Evolutionary conservation across 768 basidiomycete genomes (phyloP).

Genomic region (Mycena albidolilacea): DNA sequence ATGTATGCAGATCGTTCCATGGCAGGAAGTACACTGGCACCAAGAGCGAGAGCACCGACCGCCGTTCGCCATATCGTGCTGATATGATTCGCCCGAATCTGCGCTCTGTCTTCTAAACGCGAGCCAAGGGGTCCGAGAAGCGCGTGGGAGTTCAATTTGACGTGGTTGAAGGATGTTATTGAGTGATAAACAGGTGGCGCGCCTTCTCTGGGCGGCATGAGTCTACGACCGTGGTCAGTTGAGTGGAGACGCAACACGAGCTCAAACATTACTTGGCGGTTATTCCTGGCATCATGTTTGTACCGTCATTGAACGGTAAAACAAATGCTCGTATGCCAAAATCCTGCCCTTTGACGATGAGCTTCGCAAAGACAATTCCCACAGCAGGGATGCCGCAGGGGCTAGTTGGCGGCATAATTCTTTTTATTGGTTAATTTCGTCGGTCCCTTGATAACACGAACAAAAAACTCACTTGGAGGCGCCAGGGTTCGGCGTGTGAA

Average conservation of each 20-base stretch:
- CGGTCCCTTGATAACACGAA: not conserved
- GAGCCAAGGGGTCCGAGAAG: slow-evolving; percentile 7
- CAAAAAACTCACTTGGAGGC: slow-evolving; percentile 65
- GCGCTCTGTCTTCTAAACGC: not conserved
- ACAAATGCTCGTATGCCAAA: slow-evolving; percentile 23
- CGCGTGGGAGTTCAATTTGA: not conserved
- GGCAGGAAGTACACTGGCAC: not conserved
- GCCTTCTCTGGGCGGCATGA: slow-evolving; percentile 18
- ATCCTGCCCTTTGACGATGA: slow-evolving; percentile 18
- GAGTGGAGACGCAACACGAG: not conserved
- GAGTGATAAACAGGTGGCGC: slow-evolving; percentile 20
- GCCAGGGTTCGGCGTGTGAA: slow-evolving; percentile 70
- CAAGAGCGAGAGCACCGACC: not conserved
- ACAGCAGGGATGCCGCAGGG: slow-evolving; percentile 16
- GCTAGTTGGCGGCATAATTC: slow-evolving; percentile 25
- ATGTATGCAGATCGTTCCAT: slow-evolving; percentile 4
- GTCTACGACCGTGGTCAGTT: not conserved
- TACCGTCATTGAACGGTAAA: slow-evolving; percentile 10
- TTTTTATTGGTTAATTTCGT: not conserved
- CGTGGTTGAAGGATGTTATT: slow-evolving; percentile 17
- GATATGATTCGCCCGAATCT: not conserved
- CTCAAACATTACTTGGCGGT: not conserved
- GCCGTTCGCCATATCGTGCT: slow-evolving; percentile 20
- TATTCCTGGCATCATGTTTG: not conserved
- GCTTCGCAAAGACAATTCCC: slow-evolving; percentile 21